Evolutionary conservation across 2,329 filamentous ascomycete species (phyloP).

Genomic region (Rachicladosporium sp.): DNA sequence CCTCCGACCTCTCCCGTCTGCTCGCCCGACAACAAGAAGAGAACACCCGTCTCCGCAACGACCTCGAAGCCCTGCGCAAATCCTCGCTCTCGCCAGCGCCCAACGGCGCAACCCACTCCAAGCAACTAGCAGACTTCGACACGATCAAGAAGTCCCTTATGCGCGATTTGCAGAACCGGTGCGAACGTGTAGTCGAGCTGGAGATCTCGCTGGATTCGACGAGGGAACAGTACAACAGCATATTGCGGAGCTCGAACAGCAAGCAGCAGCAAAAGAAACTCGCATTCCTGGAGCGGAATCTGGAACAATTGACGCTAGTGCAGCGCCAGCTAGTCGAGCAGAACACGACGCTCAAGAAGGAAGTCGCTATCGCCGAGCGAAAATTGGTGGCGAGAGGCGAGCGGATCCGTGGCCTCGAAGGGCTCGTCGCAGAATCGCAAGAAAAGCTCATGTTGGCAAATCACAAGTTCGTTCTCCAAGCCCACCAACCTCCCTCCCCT

Average conservation of each 20-base stretch:
- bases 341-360: slow-evolving; percentile 94
- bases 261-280: slow-evolving; percentile 99
- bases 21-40: slow-evolving; percentile 68
- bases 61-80: slow-evolving; percentile 74
- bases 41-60: slow-evolving; percentile 64
- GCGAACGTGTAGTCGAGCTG: slow-evolving; percentile 89
- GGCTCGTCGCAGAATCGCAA: slow-evolving; percentile 86
- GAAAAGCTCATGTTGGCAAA: slow-evolving; percentile 80
- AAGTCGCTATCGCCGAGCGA: slow-evolving; percentile 94
- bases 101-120: slow-evolving; percentile 67
- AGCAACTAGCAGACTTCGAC: slow-evolving; percentile 97
- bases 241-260: slow-evolving; percentile 91
- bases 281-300: slow-evolving; percentile 95
- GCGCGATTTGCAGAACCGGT: slow-evolving; percentile 96
- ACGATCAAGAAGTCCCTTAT: slow-evolving; percentile 99
- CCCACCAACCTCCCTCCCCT: too few species aligned
- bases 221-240: slow-evolving; percentile 97
- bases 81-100: slow-evolving; percentile 45
- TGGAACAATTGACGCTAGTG: slow-evolving; percentile 94
- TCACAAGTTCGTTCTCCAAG: too few species aligned
- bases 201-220: slow-evolving; percentile 97
- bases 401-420: slow-evolving; percentile 88
- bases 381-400: slow-evolving; percentile 95
- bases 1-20: slow-evolving; percentile 50
- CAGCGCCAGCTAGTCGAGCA: slow-evolving; percentile 97